Conservation (phyloP, 331 rosid species). For the Malus hybrid region DNA sequence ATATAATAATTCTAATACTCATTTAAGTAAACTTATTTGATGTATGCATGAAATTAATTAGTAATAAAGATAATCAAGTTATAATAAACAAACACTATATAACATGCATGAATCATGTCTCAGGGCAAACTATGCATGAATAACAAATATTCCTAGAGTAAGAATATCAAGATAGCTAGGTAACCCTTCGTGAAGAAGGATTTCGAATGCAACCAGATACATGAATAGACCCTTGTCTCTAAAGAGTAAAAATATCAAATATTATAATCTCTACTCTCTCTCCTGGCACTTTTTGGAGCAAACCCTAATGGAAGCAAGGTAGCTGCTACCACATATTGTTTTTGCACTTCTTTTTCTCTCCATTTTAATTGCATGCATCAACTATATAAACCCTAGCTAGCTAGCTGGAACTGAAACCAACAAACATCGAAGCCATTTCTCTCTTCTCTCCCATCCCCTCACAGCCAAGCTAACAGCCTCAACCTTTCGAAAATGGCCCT, state of each 20-base stretch:
- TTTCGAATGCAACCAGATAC: conserved; percentile 2
- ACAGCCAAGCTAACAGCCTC: background rate
- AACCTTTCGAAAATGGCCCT: conserved; percentile 6
- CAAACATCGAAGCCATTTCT: background rate
- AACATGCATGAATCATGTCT: background rate
- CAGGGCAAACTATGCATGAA: background rate
- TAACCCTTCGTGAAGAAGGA: conserved; percentile 8
- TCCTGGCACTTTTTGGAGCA: background rate
- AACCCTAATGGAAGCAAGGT: conserved; percentile 36
- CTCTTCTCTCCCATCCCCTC: background rate
- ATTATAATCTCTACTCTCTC: background rate
- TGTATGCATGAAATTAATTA: background rate
- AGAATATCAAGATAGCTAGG: background rate
- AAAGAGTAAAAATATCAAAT: background rate
- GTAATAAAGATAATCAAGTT: background rate
- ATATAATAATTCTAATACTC: too few species aligned
- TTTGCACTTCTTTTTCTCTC: background rate
- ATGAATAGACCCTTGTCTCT: conserved; percentile 13
- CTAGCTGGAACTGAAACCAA: background rate
- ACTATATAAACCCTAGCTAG: conserved; percentile 19
- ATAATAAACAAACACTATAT: background rate
- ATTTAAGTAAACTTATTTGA: background rate
- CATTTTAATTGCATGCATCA: background rate
- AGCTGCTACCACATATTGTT: conserved; percentile 3
- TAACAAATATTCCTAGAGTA: conserved; percentile 7